phyloP scores from a whole-genome alignment of 2,329 filamentous ascomycete species.

The Fragosphaeria purpurea region DNA sequence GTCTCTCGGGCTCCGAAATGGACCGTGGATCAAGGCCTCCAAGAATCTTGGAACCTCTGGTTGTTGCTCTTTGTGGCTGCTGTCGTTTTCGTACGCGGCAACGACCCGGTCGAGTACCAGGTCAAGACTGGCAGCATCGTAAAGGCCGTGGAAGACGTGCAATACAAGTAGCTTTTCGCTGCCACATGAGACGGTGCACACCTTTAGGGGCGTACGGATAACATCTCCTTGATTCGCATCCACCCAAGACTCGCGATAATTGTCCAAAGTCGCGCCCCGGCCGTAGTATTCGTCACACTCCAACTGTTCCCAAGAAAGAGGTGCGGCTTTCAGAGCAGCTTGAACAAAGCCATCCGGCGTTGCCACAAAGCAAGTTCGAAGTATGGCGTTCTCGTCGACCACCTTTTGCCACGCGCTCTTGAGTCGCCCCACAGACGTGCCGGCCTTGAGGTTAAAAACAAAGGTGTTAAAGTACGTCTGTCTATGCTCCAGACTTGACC shows the following conservation, averaged over 20 bases:
- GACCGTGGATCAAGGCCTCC: conserved; percentile 59
- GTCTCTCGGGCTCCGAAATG: conserved; percentile 38
- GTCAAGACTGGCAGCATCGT: conserved; percentile 72
- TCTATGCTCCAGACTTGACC: conserved; percentile 37
- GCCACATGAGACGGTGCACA: conserved; percentile 27
- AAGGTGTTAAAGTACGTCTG: conserved; percentile 70
- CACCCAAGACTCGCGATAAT: conserved; percentile 42
- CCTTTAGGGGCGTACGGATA: conserved; percentile 37
- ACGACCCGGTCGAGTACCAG: conserved; percentile 53
- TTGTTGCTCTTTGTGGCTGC: background rate
- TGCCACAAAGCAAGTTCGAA: conserved; percentile 63
- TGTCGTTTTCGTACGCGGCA: conserved; percentile 34
- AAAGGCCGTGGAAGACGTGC: conserved; percentile 75
- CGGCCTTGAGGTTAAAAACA: conserved; percentile 40
- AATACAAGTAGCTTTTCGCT: conserved; percentile 39
- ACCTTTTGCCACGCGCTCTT: conserved; percentile 47
- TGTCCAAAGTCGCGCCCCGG: conserved; percentile 23
- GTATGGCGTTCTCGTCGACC: conserved; percentile 45
- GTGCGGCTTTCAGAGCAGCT: conserved; percentile 42
- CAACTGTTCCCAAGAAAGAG: conserved; percentile 34
- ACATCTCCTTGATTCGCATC: conserved; percentile 38
- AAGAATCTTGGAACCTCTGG: conserved; percentile 46
- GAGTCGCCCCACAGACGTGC: conserved; percentile 38
- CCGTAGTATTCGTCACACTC: conserved; percentile 17
- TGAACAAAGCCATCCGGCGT: conserved; percentile 72